Evolutionary conservation across 2,329 filamentous ascomycete genomes (phyloP), one percentile per base, ranked within the genome.

Genomic region (Akanthomyces uredinophilus): DNA sequence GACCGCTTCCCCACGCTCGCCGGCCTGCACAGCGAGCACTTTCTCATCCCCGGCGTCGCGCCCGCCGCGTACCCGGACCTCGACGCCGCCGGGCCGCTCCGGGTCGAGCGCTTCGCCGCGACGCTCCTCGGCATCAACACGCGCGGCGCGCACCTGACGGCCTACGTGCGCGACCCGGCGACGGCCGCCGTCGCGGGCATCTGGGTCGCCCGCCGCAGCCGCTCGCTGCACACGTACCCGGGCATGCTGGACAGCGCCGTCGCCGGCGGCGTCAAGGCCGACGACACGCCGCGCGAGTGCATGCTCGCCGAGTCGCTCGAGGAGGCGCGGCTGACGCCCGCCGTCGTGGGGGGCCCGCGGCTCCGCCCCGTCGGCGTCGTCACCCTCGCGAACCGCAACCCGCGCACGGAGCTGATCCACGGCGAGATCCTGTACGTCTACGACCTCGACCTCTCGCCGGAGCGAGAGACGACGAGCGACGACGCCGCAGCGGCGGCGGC

Each of bases 201-300:
- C 35, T 95, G 91, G 91, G 82, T 91, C 1, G 88, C 91, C 0
- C 78, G 87, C 27, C 79, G 91, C 18, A 83, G 87, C 52, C 77
- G 74, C 54, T 82, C 79, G 11, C 88, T 93, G 69, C 83, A 87
- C 72, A 92, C 89, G 0, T 93, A 90, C 68, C 87, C 87, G 0
- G 83, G 85, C 4, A 86, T 90, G 80, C 79, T 93, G 61, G 91
- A 95, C 70, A 94, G 91, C 69, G 89, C 89, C 7, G 91, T 93
- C 16, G 91, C 90, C 0, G 91, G 91, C 3, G 91, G 91, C 0
- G 85, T 93, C 68, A 83, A 87, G 60, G 84, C 87, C 0, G 83
- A 83, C 1, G 85, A 92, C 70, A 78, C 74, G 2, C 87, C 88
- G 0, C 84, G 86, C 37, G 85, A 87, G 62, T 89, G 87, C 69